These are phyloP conservation scores for Mortierella hygrophila DNA, from an alignment of 192 early-diverging fungal species.

Conservation along the genomic window DNA sequence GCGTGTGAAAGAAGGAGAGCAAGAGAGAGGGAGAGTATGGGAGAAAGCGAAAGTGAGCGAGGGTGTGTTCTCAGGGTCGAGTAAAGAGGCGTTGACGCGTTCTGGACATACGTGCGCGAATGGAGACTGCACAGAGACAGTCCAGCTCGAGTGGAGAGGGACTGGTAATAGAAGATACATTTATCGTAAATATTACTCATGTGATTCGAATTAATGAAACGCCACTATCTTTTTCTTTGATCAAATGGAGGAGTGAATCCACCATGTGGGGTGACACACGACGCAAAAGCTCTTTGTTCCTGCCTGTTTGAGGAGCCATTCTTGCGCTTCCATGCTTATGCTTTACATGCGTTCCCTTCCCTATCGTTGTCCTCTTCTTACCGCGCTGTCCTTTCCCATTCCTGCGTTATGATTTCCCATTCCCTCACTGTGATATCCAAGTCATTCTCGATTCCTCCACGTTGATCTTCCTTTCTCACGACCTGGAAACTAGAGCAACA, in stretches of 20 bases:
- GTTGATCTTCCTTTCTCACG: too few relatives aligned
- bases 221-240: background rate
- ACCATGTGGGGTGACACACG: background rate
- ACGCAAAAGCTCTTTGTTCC: background rate
- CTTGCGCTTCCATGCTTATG: background rate
- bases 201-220: background rate
- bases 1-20: background rate
- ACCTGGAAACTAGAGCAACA: too few relatives aligned
- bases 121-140: background rate
- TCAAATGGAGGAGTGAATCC: background rate
- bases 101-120: constrained; percentile 8
- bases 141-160: background rate
- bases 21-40: background rate
- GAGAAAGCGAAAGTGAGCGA: background rate
- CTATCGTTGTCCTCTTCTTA: background rate
- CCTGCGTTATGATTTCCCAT: background rate
- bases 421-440: background rate
- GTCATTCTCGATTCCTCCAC: background rate
- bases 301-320: background rate
- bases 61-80: background rate
- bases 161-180: background rate
- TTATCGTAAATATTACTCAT: background rate
- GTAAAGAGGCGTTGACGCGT: background rate
- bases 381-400: background rate
- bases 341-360: background rate